Percentiles rank a stretch among this genome's conserved stretches.
phyloP scores from a whole-genome alignment of 768 basidiomycete species.

The Saitozyma podzolica region DNA sequence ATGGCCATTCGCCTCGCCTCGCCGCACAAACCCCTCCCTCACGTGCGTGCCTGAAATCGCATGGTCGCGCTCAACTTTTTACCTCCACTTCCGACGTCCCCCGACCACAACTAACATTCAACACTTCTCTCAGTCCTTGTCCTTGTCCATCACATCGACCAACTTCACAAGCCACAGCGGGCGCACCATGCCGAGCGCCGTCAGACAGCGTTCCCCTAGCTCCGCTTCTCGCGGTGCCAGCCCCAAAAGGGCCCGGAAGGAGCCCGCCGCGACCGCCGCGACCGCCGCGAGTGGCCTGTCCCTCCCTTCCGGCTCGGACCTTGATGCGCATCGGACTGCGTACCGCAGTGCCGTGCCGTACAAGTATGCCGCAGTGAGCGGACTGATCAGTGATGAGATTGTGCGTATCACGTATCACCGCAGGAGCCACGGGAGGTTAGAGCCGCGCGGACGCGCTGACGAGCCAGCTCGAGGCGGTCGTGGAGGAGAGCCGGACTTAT shows the following conservation, averaged over 20 bases:
- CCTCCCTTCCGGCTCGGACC: conserved; percentile 10
- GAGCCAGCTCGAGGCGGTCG: conserved; percentile 47
- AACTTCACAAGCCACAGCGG: too few relatives aligned
- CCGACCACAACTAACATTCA: too few relatives aligned
- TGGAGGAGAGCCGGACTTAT: conserved; percentile 47
- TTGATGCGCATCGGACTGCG: conserved; percentile 41
- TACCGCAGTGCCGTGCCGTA: conserved; percentile 70
- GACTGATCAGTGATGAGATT: conserved; percentile 74
- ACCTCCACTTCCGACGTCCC: too few relatives aligned
- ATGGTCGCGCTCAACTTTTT: too few relatives aligned
- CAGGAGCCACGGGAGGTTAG: background rate
- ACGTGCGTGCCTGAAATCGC: too few relatives aligned
- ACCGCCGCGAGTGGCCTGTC: background rate
- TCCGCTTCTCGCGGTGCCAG: background rate
- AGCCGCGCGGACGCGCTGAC: conserved; percentile 5
- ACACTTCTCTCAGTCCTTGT: too few relatives aligned
- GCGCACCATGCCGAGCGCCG: too few relatives aligned
- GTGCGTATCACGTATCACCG: background rate
- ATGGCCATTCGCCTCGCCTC: too few relatives aligned
- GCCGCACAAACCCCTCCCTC: too few relatives aligned
- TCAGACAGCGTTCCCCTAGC: too few relatives aligned
- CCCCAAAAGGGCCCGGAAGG: background rate
- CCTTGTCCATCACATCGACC: too few relatives aligned
- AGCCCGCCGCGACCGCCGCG: conserved; percentile 8
- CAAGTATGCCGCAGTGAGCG: conserved; percentile 76